These are phyloP conservation scores for Rhodotorula babjevae DNA, from an alignment of 768 basidiomycete species.

Conservation along the genomic window DNA sequence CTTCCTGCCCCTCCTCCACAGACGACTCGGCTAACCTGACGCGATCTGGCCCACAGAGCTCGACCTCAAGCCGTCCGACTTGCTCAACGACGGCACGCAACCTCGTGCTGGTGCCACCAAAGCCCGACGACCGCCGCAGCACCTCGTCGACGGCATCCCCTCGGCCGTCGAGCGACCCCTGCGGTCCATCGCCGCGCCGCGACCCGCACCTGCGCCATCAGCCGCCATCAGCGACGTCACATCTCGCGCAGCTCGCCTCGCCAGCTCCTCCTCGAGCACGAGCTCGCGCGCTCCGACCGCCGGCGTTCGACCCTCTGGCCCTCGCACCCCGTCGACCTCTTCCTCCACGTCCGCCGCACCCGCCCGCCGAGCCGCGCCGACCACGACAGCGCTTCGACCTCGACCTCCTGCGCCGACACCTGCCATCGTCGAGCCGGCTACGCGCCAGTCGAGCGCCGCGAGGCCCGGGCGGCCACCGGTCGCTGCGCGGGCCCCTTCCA, in stretches of 20 bases:
- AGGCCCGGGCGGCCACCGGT: too few species aligned
- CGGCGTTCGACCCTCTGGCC: too few species aligned
- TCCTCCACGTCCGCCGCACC: too few species aligned
- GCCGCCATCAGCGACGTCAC: neutral
- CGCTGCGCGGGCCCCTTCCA: too few species aligned
- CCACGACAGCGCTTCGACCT: too few species aligned
- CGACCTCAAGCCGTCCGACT: conserved; percentile 71
- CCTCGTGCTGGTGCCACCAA: neutral
- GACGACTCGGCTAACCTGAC: too few species aligned
- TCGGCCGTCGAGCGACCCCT: neutral
- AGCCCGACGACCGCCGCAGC: neutral
- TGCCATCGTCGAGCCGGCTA: neutral
- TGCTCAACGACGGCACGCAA: conserved; percentile 49
- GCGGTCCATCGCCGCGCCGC: neutral
- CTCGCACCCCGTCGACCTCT: too few species aligned
- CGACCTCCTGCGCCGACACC: too few species aligned
- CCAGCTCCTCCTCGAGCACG: neutral
- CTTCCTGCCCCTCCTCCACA: neutral
- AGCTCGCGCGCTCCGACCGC: neutral
- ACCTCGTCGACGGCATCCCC: conserved; percentile 6
- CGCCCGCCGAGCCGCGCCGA: neutral
- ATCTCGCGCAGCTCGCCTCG: neutral
- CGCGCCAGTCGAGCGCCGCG: neutral
- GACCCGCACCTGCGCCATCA: neutral
- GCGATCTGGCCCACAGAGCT: conserved; percentile 50